These are phyloP conservation scores for Epichloe sylvatica DNA, from an alignment of 2,329 filamentous ascomycete species.

Conservation along the genomic window DNA sequence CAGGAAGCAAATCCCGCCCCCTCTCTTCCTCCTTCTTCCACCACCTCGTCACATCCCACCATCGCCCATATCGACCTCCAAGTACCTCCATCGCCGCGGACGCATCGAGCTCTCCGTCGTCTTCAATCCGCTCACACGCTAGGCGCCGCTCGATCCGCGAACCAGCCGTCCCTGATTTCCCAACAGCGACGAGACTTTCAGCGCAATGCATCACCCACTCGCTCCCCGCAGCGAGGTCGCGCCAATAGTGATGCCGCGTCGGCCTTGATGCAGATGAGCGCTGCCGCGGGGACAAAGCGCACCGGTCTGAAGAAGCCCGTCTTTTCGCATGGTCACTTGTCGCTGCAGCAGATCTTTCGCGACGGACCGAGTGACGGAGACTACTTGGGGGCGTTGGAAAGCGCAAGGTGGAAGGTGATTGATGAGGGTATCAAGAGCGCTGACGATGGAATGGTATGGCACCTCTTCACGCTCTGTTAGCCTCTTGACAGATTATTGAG, in stretches of 20 bases:
- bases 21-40: background rate
- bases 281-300: constrained; percentile 22
- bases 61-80: constrained; percentile 30
- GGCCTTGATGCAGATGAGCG: constrained; percentile 23
- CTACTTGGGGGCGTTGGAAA: constrained; percentile 50
- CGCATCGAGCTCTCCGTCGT: constrained; percentile 54
- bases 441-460: constrained; percentile 62
- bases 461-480: background rate
- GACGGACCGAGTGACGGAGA: constrained; percentile 67
- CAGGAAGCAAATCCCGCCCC: background rate
- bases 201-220: constrained; percentile 22
- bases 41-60: constrained; percentile 1
- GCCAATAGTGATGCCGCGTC: constrained; percentile 59
- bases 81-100: constrained; percentile 47
- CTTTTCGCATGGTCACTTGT: constrained; percentile 40
- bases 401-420: constrained; percentile 58
- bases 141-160: constrained; percentile 35
- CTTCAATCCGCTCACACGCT: constrained; percentile 64
- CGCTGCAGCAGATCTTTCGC: constrained; percentile 62
- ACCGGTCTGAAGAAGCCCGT: constrained; percentile 28
- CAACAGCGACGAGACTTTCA: constrained; percentile 43
- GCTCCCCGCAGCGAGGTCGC: constrained; percentile 43
- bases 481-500: background rate
- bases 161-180: constrained; percentile 44
- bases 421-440: constrained; percentile 65